These are phyloP conservation scores for Salvia sclarea DNA, from an alignment of 305 asterid genomes.

Conservation along the genomic window DNA sequence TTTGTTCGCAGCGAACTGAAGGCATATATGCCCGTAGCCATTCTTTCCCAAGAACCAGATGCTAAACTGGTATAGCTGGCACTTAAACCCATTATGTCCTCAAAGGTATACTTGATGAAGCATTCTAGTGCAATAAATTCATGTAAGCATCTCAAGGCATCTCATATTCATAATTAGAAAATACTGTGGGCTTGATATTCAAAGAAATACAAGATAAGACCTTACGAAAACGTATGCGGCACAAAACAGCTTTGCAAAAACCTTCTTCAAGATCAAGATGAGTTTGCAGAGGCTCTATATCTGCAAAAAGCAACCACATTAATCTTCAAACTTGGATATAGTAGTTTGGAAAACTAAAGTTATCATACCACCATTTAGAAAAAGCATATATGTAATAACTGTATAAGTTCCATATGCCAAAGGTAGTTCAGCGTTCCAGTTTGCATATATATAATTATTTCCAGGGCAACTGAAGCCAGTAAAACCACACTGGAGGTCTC, in stretches of 20 bases:
- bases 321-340: constrained; percentile 28
- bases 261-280: constrained; percentile 92
- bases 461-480: constrained; percentile 18
- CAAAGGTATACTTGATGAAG: constrained; percentile 20
- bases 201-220: constrained; percentile 74
- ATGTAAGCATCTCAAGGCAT: constrained; percentile 22
- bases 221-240: constrained; percentile 99
- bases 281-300: constrained; percentile 84
- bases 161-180: constrained; percentile 7
- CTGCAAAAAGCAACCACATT: constrained; percentile 51
- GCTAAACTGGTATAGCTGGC: constrained; percentile 15
- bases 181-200: constrained; percentile 13
- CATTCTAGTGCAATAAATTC: constrained; percentile 27
- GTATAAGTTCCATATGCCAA: not conserved
- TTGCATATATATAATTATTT: constrained; percentile 15
- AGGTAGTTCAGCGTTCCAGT: constrained; percentile 8
- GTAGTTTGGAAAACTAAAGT: constrained; percentile 2
- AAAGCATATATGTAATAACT: not conserved
- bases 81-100: constrained; percentile 14
- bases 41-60: constrained; percentile 19
- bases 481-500: constrained; percentile 17
- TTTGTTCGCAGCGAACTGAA: too few species aligned
- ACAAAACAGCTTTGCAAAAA: constrained; percentile 79
- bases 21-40: not conserved
- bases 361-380: not conserved